Evolutionary conservation across 176 grass and related monocot species (phyloP).

Genomic region (Oryza punctata): DNA sequence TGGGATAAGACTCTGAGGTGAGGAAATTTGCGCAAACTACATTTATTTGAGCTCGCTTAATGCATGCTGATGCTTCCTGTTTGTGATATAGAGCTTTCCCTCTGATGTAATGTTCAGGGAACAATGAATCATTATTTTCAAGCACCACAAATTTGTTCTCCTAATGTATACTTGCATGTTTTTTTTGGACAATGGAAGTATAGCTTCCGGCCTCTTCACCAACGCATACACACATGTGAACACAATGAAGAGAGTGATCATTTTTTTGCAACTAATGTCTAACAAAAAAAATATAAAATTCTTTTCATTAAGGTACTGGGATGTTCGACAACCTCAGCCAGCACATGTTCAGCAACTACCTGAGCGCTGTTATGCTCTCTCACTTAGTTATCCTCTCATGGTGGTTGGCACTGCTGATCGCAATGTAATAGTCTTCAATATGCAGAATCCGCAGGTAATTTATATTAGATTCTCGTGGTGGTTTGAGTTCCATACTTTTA

Average conservation of each 20-base stretch:
- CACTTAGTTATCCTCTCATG: constrained; percentile 89
- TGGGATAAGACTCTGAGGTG: constrained; percentile 93
- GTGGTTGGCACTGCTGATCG: constrained; percentile 80
- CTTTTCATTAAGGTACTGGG: constrained; percentile 69
- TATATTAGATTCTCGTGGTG: constrained; percentile 3
- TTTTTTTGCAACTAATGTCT: neutral
- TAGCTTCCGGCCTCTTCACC: too few relatives aligned
- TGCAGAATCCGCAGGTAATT: constrained; percentile 82
- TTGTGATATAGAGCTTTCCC: neutral
- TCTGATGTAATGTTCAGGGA: constrained; percentile 20
- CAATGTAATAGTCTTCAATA: constrained; percentile 75
- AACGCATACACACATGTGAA: neutral
- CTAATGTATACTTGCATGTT: neutral
- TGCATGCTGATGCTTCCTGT: neutral
- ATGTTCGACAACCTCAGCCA: constrained; percentile 77
- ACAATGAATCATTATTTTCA: constrained; percentile 19
- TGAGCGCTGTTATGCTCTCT: constrained; percentile 78
- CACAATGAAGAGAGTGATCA: neutral
- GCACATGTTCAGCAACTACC: constrained; percentile 85
- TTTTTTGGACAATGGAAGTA: too few relatives aligned
- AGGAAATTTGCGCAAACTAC: neutral
- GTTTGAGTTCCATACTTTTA: neutral
- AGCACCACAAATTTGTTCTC: neutral
- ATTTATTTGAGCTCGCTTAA: neutral
- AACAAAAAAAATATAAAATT: neutral